Base-by-base conservation (phyloP, 352 stramenopile genomes). In the Globisporangium echinulatum region DNA sequence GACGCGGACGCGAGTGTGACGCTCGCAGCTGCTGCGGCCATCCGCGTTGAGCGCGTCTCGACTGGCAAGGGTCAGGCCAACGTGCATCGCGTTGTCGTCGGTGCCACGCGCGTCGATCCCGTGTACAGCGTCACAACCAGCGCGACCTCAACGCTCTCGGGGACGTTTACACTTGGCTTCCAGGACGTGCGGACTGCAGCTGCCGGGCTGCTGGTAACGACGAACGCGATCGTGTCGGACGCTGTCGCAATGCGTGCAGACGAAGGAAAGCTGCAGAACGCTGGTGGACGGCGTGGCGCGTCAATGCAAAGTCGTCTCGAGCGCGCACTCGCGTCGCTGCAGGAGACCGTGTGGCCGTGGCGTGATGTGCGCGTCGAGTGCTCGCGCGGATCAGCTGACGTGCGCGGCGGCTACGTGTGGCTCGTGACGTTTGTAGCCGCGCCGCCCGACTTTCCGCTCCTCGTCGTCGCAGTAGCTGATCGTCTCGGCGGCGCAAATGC, bases 161-260 rank as follows among this genome's bases (percentile, higher is more conserved):
- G 67, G 7, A 55, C 46, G 0, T 83, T 83, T 42, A 15, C 39
- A 1, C 62, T 83, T 6, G 61, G 54, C 14, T 71, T 79, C 36
- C 61, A 58, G 36, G 54, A 63, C 19, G 44, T 49, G 6, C 25
- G 25, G 25, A 55, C 43, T 37, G 54, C 46, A 1, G 38, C 49
- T 5, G 2, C 10, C 7, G 9, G 47, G 7, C 1, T 74, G 44
- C 38, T 72, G 3, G 63, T 17, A 17, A 56, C 58, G 15, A 74
- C 53, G 1, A 49, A 52, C 15, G 17, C 51, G 10, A 77, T 83
- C 33, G 52, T 65, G 17, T 63, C 64, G 17, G 65, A 77, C 47
- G 71, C 74, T 14, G 69, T 83, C 0, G 71, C 71, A 9, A 70
- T 65, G 62, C 48, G 4, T 19, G 11, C 8, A 3, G 71, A 80